Percentiles rank a stretch among this genome's conserved stretches.
Conservation (phyloP, 306 rosid species). For the Arachis stenosperma region DNA sequence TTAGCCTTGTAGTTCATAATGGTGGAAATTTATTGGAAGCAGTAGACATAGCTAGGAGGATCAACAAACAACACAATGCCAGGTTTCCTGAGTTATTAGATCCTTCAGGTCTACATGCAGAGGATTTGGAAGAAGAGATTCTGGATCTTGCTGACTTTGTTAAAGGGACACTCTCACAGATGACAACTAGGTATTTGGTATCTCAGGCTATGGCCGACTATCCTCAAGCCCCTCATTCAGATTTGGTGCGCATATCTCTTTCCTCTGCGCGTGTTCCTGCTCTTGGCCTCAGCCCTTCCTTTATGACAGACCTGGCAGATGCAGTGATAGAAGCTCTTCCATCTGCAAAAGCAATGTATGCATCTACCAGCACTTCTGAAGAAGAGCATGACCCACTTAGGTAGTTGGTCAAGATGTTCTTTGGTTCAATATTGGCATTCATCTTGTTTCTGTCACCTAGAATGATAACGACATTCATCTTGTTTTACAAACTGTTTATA, state of each 20-base stretch:
- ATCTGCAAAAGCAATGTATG: no score
- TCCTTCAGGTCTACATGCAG: constrained; percentile 46
- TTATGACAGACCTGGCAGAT: no score
- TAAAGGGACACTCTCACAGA: constrained; percentile 51
- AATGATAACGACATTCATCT: no score
- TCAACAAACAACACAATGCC: constrained; percentile 52
- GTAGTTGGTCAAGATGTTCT: no score
- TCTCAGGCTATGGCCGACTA: constrained; percentile 70
- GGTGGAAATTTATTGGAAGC: constrained; percentile 84
- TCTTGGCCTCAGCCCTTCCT: no score
- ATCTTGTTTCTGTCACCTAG: no score
- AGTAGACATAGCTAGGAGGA: constrained; percentile 64
- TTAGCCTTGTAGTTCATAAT: constrained; percentile 75
- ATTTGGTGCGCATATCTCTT: constrained; percentile 52
- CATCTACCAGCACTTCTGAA: no score
- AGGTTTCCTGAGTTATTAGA: constrained; percentile 73
- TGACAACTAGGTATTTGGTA: constrained; percentile 47
- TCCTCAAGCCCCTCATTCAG: constrained; percentile 72
- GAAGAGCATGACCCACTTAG: no score
- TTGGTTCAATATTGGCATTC: no score
- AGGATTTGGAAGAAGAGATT: constrained; percentile 52
- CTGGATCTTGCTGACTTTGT: constrained; percentile 62
- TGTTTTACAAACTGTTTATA: no score
- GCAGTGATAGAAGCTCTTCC: no score
- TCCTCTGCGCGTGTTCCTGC: constrained; percentile 4